These are phyloP conservation scores for Mycena floridula DNA, from an alignment of 768 basidiomycete genomes.

Conservation along the genomic window DNA sequence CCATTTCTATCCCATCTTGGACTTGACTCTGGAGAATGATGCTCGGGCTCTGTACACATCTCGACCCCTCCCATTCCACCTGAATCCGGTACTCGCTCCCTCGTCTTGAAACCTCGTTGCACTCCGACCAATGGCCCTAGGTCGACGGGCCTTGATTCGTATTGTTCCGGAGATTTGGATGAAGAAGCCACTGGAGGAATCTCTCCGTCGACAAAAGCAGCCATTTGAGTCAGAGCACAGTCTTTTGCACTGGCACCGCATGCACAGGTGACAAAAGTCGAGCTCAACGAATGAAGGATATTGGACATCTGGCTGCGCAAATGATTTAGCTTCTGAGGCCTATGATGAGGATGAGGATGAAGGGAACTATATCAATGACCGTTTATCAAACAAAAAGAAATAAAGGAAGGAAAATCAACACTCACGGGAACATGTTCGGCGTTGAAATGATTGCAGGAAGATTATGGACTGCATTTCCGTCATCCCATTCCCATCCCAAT, in stretches of 20 bases:
- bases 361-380: too few relatives aligned
- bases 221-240: slow-evolving; percentile 62
- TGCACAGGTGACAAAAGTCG: slow-evolving; percentile 71
- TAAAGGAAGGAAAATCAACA: slow-evolving; percentile 16
- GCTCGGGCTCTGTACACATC: slow-evolving; percentile 21
- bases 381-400: slow-evolving; percentile 3
- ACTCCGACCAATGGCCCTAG: slow-evolving; percentile 60
- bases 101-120: slow-evolving; percentile 55
- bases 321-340: slow-evolving; percentile 21
- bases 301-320: slow-evolving; percentile 62
- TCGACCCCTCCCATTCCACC: slow-evolving; percentile 65
- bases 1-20: background rate
- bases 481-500: slow-evolving; percentile 96
- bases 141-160: too few relatives aligned
- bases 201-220: slow-evolving; percentile 47
- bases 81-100: slow-evolving; percentile 46
- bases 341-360: too few relatives aligned
- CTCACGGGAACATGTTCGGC: slow-evolving; percentile 53
- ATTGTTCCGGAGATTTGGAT: background rate
- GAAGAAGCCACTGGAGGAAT: too few relatives aligned
- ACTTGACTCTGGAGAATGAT: background rate
- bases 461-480: slow-evolving; percentile 77
- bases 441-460: slow-evolving; percentile 62
- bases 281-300: slow-evolving; percentile 62
- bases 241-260: slow-evolving; percentile 58